These are phyloP conservation scores for Yamadazyma triangularis DNA, from an alignment of 1,139 yeast species.

Conservation along the genomic window DNA sequence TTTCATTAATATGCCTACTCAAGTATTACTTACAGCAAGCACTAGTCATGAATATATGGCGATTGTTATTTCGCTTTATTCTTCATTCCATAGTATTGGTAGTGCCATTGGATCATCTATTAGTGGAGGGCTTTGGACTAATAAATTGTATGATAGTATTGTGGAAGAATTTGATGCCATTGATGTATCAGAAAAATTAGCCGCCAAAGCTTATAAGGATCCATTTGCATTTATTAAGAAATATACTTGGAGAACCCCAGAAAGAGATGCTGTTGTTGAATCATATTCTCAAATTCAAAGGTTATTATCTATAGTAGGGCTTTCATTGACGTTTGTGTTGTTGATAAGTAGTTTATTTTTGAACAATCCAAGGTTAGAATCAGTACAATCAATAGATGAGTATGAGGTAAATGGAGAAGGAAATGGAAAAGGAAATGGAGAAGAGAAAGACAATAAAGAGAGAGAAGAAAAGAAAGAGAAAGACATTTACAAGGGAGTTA, in stretches of 20 bases:
- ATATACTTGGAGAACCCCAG: constrained; percentile 59
- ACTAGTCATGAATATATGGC: constrained; percentile 65
- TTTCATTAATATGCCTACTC: constrained; percentile 63
- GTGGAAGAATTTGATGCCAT: constrained; percentile 12
- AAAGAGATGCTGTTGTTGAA: constrained; percentile 50
- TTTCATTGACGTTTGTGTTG: constrained; percentile 52
- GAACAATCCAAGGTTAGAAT: constrained; percentile 49
- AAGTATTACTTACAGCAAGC: constrained; percentile 58
- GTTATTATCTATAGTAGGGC: constrained; percentile 52
- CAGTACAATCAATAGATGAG: constrained; percentile 33
- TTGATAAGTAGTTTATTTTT: constrained; percentile 45
- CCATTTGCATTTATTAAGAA: constrained; percentile 46
- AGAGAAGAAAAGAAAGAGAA: too few relatives aligned
- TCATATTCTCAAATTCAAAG: constrained; percentile 61
- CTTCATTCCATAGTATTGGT: constrained; percentile 56
- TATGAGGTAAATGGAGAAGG: constrained; percentile 21
- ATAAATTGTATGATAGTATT: constrained; percentile 13
- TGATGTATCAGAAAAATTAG: constrained; percentile 18
- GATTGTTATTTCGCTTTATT: constrained; percentile 52
- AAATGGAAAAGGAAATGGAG: constrained; percentile 21
- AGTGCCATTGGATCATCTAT: constrained; percentile 52
- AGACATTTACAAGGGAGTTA: too few relatives aligned
- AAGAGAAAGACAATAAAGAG: too few relatives aligned
- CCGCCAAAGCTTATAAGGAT: constrained; percentile 45
- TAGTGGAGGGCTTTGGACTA: constrained; percentile 66